Evolutionary conservation across 176 grass and related monocot species (phyloP), one percentile per base, ranked within the genome.

Genomic region (Cymbopogon citratus): DNA sequence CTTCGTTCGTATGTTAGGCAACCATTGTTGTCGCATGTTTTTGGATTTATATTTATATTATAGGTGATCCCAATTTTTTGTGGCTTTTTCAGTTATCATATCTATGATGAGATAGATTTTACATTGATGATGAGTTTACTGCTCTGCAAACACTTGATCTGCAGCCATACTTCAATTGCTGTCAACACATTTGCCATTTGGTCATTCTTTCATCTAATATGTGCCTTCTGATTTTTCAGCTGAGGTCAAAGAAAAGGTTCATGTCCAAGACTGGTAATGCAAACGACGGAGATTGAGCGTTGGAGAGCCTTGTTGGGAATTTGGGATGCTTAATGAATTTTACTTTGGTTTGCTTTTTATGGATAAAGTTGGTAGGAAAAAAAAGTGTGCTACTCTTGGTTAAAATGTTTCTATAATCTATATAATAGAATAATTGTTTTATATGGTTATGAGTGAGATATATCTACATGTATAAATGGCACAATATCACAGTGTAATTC

Each of bases 241-340:
- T 72, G 40, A 72, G 69, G 69, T 25, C 69, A 4, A 72, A 72
- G 41, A 72, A 72, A 9, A 46, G 12, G 41, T 72, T 72, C 69
- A 72, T 72, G 40, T 72, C 69, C 41, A 71, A 71, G 69, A n/a
- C 27, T 5, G 9, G 41, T 13, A n/a, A n/a, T 4, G 68, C n/a
- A n/a, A n/a, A n/a, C n/a, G 68, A 43, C 0, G 3, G 9, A 48
- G 38, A 39, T 39, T 14, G 12, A 71, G 1, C 12, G 54, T 1
- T 24, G 21, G 33, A 40, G 66, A 12, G 35, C 11, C 7, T 6
- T 23, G 1, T 7, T 5, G 24, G n/a, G n/a, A n/a, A n/a, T n/a
- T n/a, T 4, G 9, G 3, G 23, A 60, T 25, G 56, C n/a, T 60
- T 24, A 59, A 24, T 24, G 11, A 59, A 12, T 21, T 24, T 68